Evolutionary conservation across 306 rosid genomes (phyloP).

Genomic region (Phaseolus lunatus): DNA sequence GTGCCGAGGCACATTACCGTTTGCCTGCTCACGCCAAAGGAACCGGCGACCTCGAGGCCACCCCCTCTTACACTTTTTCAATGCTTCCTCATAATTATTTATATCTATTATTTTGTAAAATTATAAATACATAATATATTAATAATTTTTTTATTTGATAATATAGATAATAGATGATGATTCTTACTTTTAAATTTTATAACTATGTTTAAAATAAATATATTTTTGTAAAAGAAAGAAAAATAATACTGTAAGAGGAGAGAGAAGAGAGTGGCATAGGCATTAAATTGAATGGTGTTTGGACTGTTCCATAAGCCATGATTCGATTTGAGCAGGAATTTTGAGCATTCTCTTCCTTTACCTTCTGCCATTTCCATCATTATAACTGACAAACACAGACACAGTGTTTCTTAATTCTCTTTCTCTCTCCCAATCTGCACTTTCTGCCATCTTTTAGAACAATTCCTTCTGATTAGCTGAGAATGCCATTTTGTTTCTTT

Average conservation of each 20-base stretch:
- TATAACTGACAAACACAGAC: conserved; percentile 49
- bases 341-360: conserved; percentile 48
- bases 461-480: conserved; percentile 59
- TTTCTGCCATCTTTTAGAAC: conserved; percentile 54
- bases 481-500: conserved; percentile 41
- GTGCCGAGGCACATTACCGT: conserved; percentile 45
- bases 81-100: too few relatives aligned
- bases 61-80: too few relatives aligned
- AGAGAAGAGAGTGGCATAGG: conserved; percentile 19
- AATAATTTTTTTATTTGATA: too few relatives aligned
- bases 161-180: too few relatives aligned
- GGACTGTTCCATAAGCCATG: conserved; percentile 55
- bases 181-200: too few relatives aligned
- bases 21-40: conserved; percentile 61
- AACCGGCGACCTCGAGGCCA: conserved; percentile 82
- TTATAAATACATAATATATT: too few relatives aligned
- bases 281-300: conserved; percentile 43
- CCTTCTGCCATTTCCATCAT: conserved; percentile 54
- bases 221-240: too few relatives aligned
- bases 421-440: conserved; percentile 6
- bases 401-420: too few relatives aligned
- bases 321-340: conserved; percentile 70
- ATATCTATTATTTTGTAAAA: too few relatives aligned
- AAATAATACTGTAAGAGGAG: too few relatives aligned
- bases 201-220: too few relatives aligned